Evolutionary conservation across 352 stramenopile species (phyloP), one percentile per base, ranked within the genome.

Genomic region (Phytopythium delawarense): DNA sequence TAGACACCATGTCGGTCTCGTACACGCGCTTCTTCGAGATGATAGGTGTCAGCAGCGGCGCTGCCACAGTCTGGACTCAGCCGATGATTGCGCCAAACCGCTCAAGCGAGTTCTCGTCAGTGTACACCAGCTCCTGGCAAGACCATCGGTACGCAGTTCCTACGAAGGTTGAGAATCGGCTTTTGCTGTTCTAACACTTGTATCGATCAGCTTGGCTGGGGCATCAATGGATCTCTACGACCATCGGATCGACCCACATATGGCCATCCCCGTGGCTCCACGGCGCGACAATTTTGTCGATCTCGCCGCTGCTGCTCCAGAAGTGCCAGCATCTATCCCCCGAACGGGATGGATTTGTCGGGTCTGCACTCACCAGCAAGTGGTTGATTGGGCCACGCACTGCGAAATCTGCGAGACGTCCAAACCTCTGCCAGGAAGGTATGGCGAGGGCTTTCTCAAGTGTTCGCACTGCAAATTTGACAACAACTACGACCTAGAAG

Each of bases 321-420:
- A 64, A 23, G 61, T 84, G 35, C 62, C 71, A 23, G 65, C 71
- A 9, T 62, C 72, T 7, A 48, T 85, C 30, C 58, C 64, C 4
- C 73, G 71, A 2, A 67, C 80, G 45, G 81, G 81, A 1, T 90
- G 81, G 81, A 71, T 90, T 23, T 90, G 81, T 52, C 81, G 81
- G 11, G 78, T 90, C 0, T 90, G 81, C 53, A 69, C 77, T 21
- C 81, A 90, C 39, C 81, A 90, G 56, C 81, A 90, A 64, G 71
- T 83, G 30, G 78, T 75, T 51, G 78, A 90, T 37, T 88, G 81
- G 81, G 78, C 80, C 9, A 87, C 78, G 11, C 74, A 87, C 34
- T 90, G 78, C 61, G 81, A 90, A 61, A 81, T 90, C 18, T 90
- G 81, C 45, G 81, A 90, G 55, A 88, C 78, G 0, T 87, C 75